Conservation (phyloP, 257 asterid species). For the Solanum chiquidenum region DNA sequence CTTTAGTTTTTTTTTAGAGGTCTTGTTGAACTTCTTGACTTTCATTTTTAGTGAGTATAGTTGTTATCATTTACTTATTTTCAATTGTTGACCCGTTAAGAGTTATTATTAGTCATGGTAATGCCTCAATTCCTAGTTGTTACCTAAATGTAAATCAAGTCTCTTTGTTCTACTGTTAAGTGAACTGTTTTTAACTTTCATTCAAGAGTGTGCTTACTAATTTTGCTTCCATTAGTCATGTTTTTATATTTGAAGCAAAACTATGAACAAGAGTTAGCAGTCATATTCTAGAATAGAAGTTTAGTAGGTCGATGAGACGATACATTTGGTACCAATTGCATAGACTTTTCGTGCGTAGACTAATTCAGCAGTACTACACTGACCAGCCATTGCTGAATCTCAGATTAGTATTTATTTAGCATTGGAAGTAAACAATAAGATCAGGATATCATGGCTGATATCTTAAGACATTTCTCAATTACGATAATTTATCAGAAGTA, state of each 20-base stretch:
- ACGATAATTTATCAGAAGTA: neutral
- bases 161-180: neutral
- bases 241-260: neutral
- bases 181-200: neutral
- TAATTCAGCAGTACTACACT: neutral
- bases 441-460: neutral
- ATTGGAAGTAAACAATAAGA: neutral
- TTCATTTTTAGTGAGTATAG: constrained; percentile 64
- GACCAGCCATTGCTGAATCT: neutral
- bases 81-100: neutral
- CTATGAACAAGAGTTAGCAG: neutral
- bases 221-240: neutral
- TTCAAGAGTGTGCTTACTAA: neutral
- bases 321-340: neutral
- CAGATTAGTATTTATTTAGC: neutral
- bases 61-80: neutral
- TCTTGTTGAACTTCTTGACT: constrained; percentile 78
- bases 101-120: neutral
- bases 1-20: constrained; percentile 19
- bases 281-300: neutral
- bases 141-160: neutral
- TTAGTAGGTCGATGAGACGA: neutral
- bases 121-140: neutral
- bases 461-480: neutral
- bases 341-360: neutral